A percentile compares a stretch with the other conserved stretches of the same genome.
phyloP scores from a whole-genome alignment of 2,329 filamentous ascomycete species.

The Coniochaeta sp. region DNA sequence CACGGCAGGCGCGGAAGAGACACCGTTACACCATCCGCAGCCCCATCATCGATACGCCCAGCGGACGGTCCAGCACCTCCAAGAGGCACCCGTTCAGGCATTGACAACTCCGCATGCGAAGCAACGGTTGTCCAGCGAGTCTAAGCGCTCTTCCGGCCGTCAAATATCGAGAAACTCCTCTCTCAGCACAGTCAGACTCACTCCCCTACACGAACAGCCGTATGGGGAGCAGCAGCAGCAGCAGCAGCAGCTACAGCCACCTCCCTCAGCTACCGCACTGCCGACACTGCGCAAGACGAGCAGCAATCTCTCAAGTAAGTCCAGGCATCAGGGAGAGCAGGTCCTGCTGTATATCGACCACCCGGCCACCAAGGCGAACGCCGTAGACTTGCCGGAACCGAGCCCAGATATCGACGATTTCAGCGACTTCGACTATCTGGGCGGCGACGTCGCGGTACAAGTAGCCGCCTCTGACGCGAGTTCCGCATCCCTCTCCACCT shows the following conservation, averaged over 20 bases:
- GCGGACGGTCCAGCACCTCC: not conserved
- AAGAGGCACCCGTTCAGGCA: not conserved
- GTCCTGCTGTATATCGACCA: slow-evolving; percentile 6
- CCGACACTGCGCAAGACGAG: not conserved
- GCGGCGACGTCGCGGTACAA: slow-evolving; percentile 5
- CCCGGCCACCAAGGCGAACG: slow-evolving; percentile 5
- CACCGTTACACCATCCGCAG: not conserved
- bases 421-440: slow-evolving; percentile 14
- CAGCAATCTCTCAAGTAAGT: not conserved
- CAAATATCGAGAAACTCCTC: not conserved
- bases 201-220: not conserved
- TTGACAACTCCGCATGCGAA: not conserved
- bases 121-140: not conserved
- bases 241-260: not conserved
- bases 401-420: slow-evolving; percentile 19
- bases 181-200: not conserved
- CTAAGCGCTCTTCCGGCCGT: not conserved
- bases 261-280: not conserved
- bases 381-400: slow-evolving; percentile 12
- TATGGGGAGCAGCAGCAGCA: not conserved
- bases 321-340: not conserved
- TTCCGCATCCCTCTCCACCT: not conserved
- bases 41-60: not conserved
- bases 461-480: slow-evolving; percentile 6
- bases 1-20: not conserved